Conservation (phyloP, 2,329 filamentous ascomycete genomes). For the Leptographium lundbergii region DNA sequence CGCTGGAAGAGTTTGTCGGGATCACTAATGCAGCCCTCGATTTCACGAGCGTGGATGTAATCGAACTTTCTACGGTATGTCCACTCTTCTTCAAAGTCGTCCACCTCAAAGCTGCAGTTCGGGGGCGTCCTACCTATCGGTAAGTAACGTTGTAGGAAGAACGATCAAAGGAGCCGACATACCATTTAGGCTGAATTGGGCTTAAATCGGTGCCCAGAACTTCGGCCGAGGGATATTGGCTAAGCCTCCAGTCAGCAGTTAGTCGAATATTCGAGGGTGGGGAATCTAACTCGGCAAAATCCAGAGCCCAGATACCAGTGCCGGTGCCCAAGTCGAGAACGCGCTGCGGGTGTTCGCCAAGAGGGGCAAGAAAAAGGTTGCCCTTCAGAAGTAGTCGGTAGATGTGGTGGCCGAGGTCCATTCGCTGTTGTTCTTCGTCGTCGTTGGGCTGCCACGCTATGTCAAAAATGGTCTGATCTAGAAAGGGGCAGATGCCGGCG, state of each 20-base stretch:
- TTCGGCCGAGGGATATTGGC: conserved; percentile 21
- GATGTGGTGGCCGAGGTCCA: conserved; percentile 29
- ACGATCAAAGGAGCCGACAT: not conserved
- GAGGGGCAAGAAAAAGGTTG: conserved; percentile 28
- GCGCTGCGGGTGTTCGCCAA: conserved; percentile 30
- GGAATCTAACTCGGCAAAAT: conserved; percentile 33
- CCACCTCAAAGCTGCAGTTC: conserved; percentile 62
- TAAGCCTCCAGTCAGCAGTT: not conserved
- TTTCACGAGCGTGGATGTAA: conserved; percentile 38
- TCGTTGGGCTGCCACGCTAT: conserved; percentile 1
- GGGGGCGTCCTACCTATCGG: conserved; percentile 27
- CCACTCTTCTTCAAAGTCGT: conserved; percentile 31
- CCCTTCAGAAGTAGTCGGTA: conserved; percentile 33
- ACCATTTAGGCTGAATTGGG: conserved; percentile 43
- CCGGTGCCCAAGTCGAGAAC: conserved; percentile 31
- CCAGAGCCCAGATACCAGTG: conserved; percentile 53
- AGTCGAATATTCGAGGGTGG: not conserved
- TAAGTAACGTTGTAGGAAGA: not conserved
- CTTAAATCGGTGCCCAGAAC: conserved; percentile 54
- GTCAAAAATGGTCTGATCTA: not conserved
- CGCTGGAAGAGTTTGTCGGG: conserved; percentile 28
- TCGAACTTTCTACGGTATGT: conserved; percentile 26
- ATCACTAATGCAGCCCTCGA: conserved; percentile 34
- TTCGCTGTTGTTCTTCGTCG: conserved; percentile 2
- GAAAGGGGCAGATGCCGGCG: not conserved